Base-by-base conservation (phyloP, 176 grass and related monocot genomes). In the Secale cereale region DNA sequence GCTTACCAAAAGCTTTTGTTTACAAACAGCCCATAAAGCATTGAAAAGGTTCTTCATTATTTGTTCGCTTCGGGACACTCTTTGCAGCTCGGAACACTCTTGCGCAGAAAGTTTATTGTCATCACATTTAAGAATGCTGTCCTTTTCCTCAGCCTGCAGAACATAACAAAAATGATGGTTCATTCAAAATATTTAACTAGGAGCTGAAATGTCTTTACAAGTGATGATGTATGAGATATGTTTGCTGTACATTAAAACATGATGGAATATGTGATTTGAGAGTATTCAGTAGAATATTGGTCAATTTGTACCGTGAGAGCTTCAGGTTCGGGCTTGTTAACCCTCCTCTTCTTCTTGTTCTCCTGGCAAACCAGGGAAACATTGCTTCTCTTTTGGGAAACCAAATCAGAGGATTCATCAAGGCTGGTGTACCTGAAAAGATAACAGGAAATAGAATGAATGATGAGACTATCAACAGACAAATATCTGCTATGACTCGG, bases 371-470 rank as follows among this genome's bases (percentile, higher is more conserved):
- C 69, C 10, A 87, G 56, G 45, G 81, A 89, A 75, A 33, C 65
- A 65, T 81, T 91, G 48, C 16, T 85, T 87, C 92, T 91, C 79
- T 94, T 94, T 87, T 89, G 87, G 60, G 72, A 59, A 91, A 69
- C 66, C 67, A 94, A 39, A 6, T 75, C 70, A 65, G 78, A 78
- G 80, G 25, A 74, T 50, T 89, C 89, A 13, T 87, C 87, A 87
- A 87, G 46, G 76, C 31, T 91, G 25, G 59, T 82, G 76, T 89
- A 94, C 54, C 92, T 94, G 65, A 85, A 83, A 66, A 83, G 36
- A 30, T 28, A 86, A 87, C 8, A n/a, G 28, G 59, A 79, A 83
- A n/a, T 5, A 16, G 43, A 72, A 79, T 56, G 45, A 77, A 84
- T 78, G 22, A 48, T 17, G 2, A 19, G 46, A 9, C 29, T 48